Evolutionary conservation across 106 monocot genomes (phyloP), one percentile per base, ranked within the genome.

Genomic region (Hemerocallis citrina): DNA sequence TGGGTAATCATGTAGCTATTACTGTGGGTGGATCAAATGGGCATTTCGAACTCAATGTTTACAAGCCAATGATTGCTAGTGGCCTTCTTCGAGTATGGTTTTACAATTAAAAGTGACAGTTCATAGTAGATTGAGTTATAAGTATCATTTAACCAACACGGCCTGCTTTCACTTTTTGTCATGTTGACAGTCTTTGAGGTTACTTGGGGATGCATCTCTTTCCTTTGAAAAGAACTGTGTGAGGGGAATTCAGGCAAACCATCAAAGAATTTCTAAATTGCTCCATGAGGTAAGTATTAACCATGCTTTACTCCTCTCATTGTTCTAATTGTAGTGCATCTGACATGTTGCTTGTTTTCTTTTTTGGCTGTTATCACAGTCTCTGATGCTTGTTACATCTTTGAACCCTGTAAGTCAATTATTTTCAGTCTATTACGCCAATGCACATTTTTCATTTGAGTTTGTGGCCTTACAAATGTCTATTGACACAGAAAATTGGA

Each of bases 141-240:
- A 3, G 10, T 57, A 35, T 1, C 17, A 36, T 7, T 57, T 57
- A 20, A 9, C 21, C 33, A 20, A 57, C 36, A 31, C 15, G 10
- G 2, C n/a, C 15, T 56, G 7, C 27, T 44, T 16, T 15, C 5
- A 44, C 17, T 14, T 15, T 28, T 57, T 74, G 27, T 37, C n/a
- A n/a, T n/a, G 25, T 75, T 62, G 43, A 23, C 62, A 98, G 96
- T 91, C 91, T 52, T 32, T 98, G 79, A 84, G 96, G 57, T 57
- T 98, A 65, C 84, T 98, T 72, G 91, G 84, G 43, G 96, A 98
- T 77, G 87, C 91, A 40, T 81, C 87, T 7, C 49, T 61, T 57
- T 98, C 96, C 28, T 98, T 98, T 70, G 96, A 98, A 50, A 91
- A 91, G 79, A 98, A 98, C 63, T 98, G 96, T 71, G 85, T 98